Conservation (phyloP, 2,329 filamentous ascomycete genomes). For the Colletotrichum sp. region DNA sequence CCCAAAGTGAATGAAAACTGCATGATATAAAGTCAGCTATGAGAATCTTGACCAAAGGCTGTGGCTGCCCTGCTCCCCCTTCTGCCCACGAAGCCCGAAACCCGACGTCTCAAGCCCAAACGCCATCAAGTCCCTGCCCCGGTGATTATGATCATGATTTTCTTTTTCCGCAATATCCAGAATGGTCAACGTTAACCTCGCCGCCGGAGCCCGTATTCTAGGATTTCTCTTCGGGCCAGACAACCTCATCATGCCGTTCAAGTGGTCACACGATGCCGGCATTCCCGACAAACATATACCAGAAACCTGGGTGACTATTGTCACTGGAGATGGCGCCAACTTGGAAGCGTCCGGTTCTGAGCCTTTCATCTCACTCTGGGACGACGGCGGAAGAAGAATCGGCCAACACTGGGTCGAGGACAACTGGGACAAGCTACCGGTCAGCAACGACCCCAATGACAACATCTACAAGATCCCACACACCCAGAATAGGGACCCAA, state of each 20-base stretch:
- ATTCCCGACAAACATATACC: neutral
- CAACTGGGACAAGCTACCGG: neutral
- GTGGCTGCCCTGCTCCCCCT: neutral
- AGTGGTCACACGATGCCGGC: neutral
- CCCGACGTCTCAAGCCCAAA: accelerated
- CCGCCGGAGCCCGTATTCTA: neutral
- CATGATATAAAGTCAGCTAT: neutral
- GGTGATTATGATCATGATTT: neutral
- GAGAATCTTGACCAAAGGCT: neutral
- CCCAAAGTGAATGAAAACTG: neutral
- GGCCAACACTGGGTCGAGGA: constrained; percentile 3
- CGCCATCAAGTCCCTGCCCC: neutral
- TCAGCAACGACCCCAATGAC: neutral
- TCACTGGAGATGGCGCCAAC: neutral
- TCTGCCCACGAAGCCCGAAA: neutral
- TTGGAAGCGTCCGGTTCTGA: constrained; percentile 1
- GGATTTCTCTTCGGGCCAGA: neutral
- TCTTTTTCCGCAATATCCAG: neutral
- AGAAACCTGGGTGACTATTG: neutral
- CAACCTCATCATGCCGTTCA: neutral
- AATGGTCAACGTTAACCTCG: neutral
- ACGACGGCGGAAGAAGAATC: constrained; percentile 19
- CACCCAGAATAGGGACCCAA: constrained; percentile 1
- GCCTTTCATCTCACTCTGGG: constrained; percentile 22
- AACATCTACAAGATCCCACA: constrained; percentile 14